Evolutionary conservation across 2,329 filamentous ascomycete species (phyloP).

Genomic region (Podosphaera xanthii): DNA sequence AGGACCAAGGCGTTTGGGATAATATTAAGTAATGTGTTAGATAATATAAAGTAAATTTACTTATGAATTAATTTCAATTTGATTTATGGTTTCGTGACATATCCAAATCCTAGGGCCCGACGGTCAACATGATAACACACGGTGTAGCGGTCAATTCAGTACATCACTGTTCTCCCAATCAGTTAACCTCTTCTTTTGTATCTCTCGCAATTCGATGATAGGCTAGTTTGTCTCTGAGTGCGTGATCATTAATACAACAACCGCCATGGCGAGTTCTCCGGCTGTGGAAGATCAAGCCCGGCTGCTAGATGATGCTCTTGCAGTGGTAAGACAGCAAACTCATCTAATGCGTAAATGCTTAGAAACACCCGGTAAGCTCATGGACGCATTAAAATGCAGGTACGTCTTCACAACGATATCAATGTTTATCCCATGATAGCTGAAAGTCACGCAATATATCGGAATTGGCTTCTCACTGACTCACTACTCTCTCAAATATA

Average conservation of each 20-base stretch:
- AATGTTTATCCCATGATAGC: not conserved
- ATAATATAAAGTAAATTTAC: too few species aligned
- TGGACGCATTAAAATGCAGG: slow-evolving; percentile 99
- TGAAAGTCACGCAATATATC: slow-evolving; percentile 2
- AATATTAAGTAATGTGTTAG: too few species aligned
- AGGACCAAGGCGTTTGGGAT: too few species aligned
- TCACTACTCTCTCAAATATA: slow-evolving; percentile 19
- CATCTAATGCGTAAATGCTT: slow-evolving; percentile 93
- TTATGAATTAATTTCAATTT: too few species aligned
- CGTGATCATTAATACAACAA: slow-evolving; percentile 3
- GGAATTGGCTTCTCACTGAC: slow-evolving; percentile 7
- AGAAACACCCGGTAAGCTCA: slow-evolving; percentile 91
- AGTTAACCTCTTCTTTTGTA: too few species aligned
- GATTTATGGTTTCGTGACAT: too few species aligned
- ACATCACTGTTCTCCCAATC: too few species aligned
- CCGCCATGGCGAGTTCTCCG: slow-evolving; percentile 29
- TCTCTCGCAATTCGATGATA: too few species aligned
- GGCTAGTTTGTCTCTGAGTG: too few species aligned
- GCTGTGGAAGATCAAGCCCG: slow-evolving; percentile 64
- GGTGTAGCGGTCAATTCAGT: too few species aligned
- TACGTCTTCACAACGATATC: slow-evolving; percentile 25
- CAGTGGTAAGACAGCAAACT: slow-evolving; percentile 92
- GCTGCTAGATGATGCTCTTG: slow-evolving; percentile 88
- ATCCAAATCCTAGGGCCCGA: too few species aligned
- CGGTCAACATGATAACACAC: too few species aligned